phyloP scores from a whole-genome alignment of 2,329 filamentous ascomycete genomes.

The Plectosphaerella sp. region DNA sequence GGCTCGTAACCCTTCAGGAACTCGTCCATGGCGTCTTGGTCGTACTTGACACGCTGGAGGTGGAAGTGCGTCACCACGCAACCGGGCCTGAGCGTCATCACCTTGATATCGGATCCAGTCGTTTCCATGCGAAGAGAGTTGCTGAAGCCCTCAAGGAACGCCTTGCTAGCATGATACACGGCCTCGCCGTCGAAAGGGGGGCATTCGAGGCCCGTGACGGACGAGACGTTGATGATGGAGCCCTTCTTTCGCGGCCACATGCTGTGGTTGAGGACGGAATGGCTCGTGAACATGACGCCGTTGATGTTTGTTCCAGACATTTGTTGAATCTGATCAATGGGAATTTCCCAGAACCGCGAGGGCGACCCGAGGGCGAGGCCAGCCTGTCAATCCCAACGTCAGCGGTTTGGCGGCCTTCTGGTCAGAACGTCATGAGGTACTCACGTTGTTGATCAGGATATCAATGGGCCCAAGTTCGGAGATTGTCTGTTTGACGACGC shows the following conservation, averaged over 20 bases:
- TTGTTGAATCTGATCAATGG: conserved; percentile 32
- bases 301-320: conserved; percentile 45
- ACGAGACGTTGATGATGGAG: conserved; percentile 44
- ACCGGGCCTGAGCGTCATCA: conserved; percentile 39
- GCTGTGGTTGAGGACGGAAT: conserved; percentile 36
- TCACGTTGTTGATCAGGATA: conserved; percentile 39
- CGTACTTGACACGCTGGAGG: conserved; percentile 35
- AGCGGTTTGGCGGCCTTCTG: not conserved
- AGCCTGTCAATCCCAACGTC: conserved; percentile 18
- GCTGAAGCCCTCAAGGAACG: conserved; percentile 41
- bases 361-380: conserved; percentile 43
- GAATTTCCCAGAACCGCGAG: conserved; percentile 31
- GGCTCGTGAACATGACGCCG: conserved; percentile 39
- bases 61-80: conserved; percentile 44
- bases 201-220: conserved; percentile 38
- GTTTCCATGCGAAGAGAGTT: conserved; percentile 44
- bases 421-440: not conserved
- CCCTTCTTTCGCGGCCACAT: conserved; percentile 29
- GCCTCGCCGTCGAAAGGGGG: conserved; percentile 44
- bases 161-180: conserved; percentile 43
- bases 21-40: conserved; percentile 32
- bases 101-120: conserved; percentile 38
- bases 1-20: conserved; percentile 42
- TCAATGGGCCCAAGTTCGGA: conserved; percentile 31
- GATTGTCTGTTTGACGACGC: conserved; percentile 22